Base-by-base conservation (phyloP, 2,329 filamentous ascomycete species). In the Trichoderma arundinaceum region DNA sequence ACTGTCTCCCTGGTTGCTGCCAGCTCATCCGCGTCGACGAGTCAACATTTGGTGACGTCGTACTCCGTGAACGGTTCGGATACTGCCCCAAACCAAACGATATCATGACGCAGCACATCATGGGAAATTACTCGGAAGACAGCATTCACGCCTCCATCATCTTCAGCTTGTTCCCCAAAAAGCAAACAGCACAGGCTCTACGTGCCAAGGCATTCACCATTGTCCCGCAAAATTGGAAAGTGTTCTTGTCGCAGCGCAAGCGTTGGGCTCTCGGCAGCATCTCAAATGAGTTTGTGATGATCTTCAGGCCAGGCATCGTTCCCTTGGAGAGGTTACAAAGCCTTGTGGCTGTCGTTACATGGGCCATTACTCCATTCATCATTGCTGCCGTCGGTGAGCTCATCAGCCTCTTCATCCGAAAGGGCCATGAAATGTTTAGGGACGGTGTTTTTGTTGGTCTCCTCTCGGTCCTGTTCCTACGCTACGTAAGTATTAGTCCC, bases 51-150 rank as follows among this genome's bases (percentile, higher is more conserved):
- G 80, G 81, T 2, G 80, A 83, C 66, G 73, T 74, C 15, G 78
- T 83, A 4, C 79, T 83, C 38, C 74, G 81, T 3, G 74, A 82
- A 53, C 76, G 77, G 1, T 84, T 83, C 57, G 81, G 81, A 3
- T 83, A 83, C 72, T 80, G 78, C 65, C 82, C 82, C 6, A 79
- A 79, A 64, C 79, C 79, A n/a, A 81, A 80, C 59, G 81, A 83
- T 64, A 75, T 78, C 51, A 79, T 84, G 75, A 80, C 81, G 7
- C 77, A 77, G 69, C 81, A 82, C 58, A 81, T 84, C 68, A 81
- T 82, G 71, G 81, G 80, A 12, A 81, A 78, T 17, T 81, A 81
- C 44, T 82, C 80, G 3, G 82, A 84, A 66, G 82, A 83, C 59
- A 78, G 79, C 52, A 83, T 83, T 67, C 81, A 83, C 62, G 81